These are phyloP conservation scores for Myriangium duriaei DNA, from an alignment of 2,329 filamentous ascomycete genomes.

Conservation along the genomic window DNA sequence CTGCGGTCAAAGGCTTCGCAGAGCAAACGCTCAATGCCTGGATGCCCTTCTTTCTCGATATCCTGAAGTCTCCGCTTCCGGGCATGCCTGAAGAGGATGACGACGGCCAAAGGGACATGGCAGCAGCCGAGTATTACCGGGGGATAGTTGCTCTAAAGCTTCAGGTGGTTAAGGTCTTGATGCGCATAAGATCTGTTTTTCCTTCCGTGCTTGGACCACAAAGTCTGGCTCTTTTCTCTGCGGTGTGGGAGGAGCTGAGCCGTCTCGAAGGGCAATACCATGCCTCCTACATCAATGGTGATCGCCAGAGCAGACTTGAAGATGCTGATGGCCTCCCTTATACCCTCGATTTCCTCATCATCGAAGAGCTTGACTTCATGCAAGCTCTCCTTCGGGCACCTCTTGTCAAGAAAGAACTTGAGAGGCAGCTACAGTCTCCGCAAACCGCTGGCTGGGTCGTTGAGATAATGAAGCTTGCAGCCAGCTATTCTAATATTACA, in stretches of 20 bases:
- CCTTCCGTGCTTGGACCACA: constrained; percentile 70
- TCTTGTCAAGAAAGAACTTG: constrained; percentile 80
- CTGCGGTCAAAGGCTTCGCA: constrained; percentile 76
- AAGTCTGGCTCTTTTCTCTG: constrained; percentile 69
- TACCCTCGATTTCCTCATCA: constrained; percentile 80
- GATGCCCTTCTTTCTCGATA: constrained; percentile 77
- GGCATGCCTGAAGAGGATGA: constrained; percentile 44
- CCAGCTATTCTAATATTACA: constrained; percentile 79
- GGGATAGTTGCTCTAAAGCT: constrained; percentile 77
- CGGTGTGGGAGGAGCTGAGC: constrained; percentile 79
- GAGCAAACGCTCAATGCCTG: constrained; percentile 69
- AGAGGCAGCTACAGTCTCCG: constrained; percentile 54
- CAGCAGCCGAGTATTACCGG: constrained; percentile 56
- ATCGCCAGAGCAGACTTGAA: constrained; percentile 76
- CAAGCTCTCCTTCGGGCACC: constrained; percentile 81
- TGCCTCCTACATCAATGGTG: constrained; percentile 72
- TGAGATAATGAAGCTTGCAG: constrained; percentile 74
- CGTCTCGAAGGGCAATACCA: constrained; percentile 61
- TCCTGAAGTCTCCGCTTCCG: constrained; percentile 64
- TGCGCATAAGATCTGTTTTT: constrained; percentile 79
- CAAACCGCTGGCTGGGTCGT: constrained; percentile 62
- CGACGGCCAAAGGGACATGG: constrained; percentile 45
- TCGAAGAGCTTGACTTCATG: constrained; percentile 91
- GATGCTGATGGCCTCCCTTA: constrained; percentile 87
- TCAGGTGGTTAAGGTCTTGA: constrained; percentile 79